Evolutionary conservation across 176 grass and related monocot genomes (phyloP), one percentile per base, ranked within the genome.

Genomic region (Paspalum notatum): DNA sequence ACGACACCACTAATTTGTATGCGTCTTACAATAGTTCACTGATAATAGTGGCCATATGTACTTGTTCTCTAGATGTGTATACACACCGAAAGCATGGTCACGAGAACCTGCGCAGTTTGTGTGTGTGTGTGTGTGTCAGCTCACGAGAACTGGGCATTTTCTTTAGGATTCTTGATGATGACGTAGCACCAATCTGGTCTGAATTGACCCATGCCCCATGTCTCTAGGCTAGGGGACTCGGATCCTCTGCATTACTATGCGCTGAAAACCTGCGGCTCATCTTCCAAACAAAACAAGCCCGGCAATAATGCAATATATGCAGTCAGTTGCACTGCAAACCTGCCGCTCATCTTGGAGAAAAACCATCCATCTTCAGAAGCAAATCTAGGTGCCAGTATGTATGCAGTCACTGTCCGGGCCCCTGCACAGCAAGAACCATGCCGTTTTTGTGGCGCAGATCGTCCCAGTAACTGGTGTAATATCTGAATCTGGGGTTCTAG

Each of bases 371-470:
- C 52, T 76, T 17, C 51, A 21, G 41, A 66, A 81, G 52, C 44
- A 86, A 27, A 81, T 81, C 70, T 60, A 40, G 62, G n/a, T 4
- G 13, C 6, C 18, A 32, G 21, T 5, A 68, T 12, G 27, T 38
- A 25, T 59, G 54, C 27, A 17, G 85, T 82, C 73, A 20, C 64
- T 69, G 75, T 77, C 65, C 5, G 27, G 18, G 9, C 2, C 24
- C 50, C 41, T 11, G 44, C 18, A 38, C 17, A 8, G 45, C 37
- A 62, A 20, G 64, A 83, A 66, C 57, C 58, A 50, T 55, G 17
- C 50, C 27, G 69, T 51, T 57, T 51, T 26, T 57, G 80, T 83
- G 86, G 74, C 16, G 40, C 42, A 20, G 16, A 67, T 83, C 49
- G 21, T 27, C 27, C 13, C 60, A 79, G 48, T 9, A 80, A 4